phyloP scores from a whole-genome alignment of 2,329 filamentous ascomycete species.

The Botryotinia calthae region DNA sequence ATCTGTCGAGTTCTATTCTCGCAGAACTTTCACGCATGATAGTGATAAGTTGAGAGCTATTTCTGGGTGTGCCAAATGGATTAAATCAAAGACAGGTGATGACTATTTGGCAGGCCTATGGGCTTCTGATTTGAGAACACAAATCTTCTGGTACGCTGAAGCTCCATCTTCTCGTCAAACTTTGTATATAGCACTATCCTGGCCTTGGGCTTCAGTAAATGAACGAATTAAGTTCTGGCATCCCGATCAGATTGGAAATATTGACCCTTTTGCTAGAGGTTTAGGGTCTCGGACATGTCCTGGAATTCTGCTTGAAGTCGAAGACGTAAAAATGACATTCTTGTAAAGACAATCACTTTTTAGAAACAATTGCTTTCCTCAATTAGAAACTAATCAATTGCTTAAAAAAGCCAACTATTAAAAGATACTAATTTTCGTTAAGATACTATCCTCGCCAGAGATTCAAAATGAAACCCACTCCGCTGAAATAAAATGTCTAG shows the following conservation, averaged over 20 bases:
- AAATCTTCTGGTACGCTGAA: background rate
- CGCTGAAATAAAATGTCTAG: no score
- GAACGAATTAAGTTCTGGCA: background rate
- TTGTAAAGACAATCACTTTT: no score
- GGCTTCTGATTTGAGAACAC: background rate
- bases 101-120: background rate
- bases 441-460: no score
- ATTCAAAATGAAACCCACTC: no score
- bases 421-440: no score
- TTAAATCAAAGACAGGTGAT: background rate
- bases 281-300: no score
- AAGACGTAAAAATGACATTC: background rate
- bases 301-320: background rate
- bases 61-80: conserved; percentile 6
- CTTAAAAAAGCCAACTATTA: no score
- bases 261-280: background rate
- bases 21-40: background rate
- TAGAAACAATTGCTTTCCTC: no score
- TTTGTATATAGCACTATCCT: background rate
- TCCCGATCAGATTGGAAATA: background rate
- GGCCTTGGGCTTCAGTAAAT: background rate
- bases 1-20: background rate
- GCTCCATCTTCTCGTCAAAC: background rate
- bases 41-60: background rate
- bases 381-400: no score